Conservation (phyloP, 306 rosid species). For the Geum urbanum region DNA sequence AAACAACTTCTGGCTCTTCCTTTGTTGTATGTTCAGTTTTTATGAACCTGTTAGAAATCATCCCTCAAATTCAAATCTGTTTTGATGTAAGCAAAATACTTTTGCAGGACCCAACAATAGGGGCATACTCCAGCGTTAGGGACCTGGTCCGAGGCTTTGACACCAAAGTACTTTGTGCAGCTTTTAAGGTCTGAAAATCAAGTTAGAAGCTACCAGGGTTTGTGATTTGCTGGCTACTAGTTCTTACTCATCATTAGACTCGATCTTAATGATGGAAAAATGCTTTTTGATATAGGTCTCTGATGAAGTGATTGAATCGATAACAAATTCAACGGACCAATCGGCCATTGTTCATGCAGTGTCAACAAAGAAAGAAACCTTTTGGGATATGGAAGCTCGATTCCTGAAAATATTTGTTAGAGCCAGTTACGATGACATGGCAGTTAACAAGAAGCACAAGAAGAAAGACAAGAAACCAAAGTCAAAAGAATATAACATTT, state of each 20-base stretch:
- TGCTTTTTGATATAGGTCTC: constrained; percentile 47
- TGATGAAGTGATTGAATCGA: constrained; percentile 51
- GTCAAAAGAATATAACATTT: constrained; percentile 39
- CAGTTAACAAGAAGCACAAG: constrained; percentile 24
- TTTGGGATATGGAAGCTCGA: constrained; percentile 45
- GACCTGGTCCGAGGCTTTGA: constrained; percentile 65
- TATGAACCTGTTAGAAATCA: not conserved
- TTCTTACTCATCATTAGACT: not conserved
- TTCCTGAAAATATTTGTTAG: constrained; percentile 33
- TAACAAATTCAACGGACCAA: constrained; percentile 33
- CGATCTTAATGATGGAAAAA: not conserved
- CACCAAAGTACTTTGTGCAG: constrained; percentile 52
- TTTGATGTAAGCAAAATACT: not conserved
- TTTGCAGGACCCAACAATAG: constrained; percentile 54
- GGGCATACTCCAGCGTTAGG: constrained; percentile 70
- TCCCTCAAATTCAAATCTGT: not conserved
- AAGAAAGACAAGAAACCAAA: constrained; percentile 24
- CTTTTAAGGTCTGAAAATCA: constrained; percentile 48
- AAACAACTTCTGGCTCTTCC: not conserved
- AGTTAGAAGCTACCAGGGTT: not conserved
- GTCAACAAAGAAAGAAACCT: constrained; percentile 24
- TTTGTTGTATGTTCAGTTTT: not conserved
- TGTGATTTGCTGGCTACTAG: not conserved
- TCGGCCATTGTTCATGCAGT: constrained; percentile 62
- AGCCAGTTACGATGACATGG: constrained; percentile 5